A percentile compares a stretch with the other conserved stretches of the same genome.
Conservation (phyloP, 208 protist genomes). For the Trypanosoma scelopori region DNA sequence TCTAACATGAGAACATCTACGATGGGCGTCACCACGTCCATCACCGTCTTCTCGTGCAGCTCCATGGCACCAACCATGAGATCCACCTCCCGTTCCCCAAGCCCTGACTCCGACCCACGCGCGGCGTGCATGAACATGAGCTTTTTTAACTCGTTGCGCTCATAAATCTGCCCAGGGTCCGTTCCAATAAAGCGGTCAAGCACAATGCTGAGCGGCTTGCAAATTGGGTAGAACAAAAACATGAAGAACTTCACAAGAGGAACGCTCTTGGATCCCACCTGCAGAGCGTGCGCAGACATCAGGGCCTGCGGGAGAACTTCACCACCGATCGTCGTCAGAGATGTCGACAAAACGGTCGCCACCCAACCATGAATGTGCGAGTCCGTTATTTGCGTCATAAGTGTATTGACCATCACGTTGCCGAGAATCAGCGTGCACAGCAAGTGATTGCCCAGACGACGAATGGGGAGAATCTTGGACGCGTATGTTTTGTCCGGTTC, state of each 20-base stretch:
- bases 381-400: slow-evolving; percentile 93
- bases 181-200: slow-evolving; percentile 92
- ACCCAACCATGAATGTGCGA: slow-evolving; percentile 86
- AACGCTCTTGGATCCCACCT: slow-evolving; percentile 90
- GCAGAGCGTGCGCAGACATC: slow-evolving; percentile 92
- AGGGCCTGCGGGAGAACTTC: slow-evolving; percentile 96
- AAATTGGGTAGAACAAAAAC: slow-evolving; percentile 91
- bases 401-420: slow-evolving; percentile 96
- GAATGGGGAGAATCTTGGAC: slow-evolving; percentile 92
- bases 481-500: slow-evolving; percentile 92
- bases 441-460: slow-evolving; percentile 94
- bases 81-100: slow-evolving; percentile 87
- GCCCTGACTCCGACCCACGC: slow-evolving; percentile 78
- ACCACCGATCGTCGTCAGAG: slow-evolving; percentile 94
- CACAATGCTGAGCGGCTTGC: slow-evolving; percentile 92
- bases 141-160: slow-evolving; percentile 94
- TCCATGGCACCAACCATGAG: slow-evolving; percentile 95
- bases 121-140: slow-evolving; percentile 95
- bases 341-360: slow-evolving; percentile 90
- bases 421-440: slow-evolving; percentile 96
- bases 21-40: slow-evolving; percentile 95
- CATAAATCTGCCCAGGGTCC: slow-evolving; percentile 95
- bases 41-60: slow-evolving; percentile 91
- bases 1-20: slow-evolving; percentile 93
- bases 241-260: slow-evolving; percentile 94